Base-by-base conservation (phyloP, 1,139 yeast species). In the Hansenula sp. region DNA sequence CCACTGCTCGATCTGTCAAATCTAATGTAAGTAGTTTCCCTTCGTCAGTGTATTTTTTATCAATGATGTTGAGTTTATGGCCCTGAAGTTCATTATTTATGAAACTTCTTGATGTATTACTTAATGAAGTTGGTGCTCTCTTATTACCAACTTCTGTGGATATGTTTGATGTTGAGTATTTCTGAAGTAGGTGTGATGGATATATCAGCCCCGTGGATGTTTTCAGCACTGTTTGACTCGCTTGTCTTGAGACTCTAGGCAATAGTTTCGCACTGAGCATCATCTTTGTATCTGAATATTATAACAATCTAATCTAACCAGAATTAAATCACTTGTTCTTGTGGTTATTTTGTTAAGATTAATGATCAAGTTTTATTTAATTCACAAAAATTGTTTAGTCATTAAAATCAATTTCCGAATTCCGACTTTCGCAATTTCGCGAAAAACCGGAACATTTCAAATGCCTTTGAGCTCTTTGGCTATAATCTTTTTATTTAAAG, bases 1-100 rank as follows among this genome's bases (percentile, higher is more conserved):
- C 56, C 3, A 73, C 65, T 0, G 81, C 80, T n/a, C 71, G 52
- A 31, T 69, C 65, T 1, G 77, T 60, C 11, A 75, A 61, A 21
- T 57, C 60, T 21, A 75, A 52, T 32, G 56, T 50, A 33, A 69
- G 51, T 11, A 51, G 44, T 30, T 51, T 50, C 1, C 57, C 57
- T 13, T 51, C 52, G 3, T 51, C 55, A 2, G 56, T 40, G 25
- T 42, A 53, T 37, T 55, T 55, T 51, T 55, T 46, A 38, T 52
- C 44, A 1, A 40, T 41, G 19, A 55, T 53, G 17, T 38, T 44
- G 7, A 53, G 37, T 18, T n/a, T n/a, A n/a, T 38, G 25, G n/a
- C 17, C 19, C 7, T 13, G 11, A 7, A 7, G 31, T 19, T 25
- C 29, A 18, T 33, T 25, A 21, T 38, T 31, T 14, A 21, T 13